phyloP scores from a whole-genome alignment of 163 green algal species.

The Coccomyxa subellipsoidea region DNA sequence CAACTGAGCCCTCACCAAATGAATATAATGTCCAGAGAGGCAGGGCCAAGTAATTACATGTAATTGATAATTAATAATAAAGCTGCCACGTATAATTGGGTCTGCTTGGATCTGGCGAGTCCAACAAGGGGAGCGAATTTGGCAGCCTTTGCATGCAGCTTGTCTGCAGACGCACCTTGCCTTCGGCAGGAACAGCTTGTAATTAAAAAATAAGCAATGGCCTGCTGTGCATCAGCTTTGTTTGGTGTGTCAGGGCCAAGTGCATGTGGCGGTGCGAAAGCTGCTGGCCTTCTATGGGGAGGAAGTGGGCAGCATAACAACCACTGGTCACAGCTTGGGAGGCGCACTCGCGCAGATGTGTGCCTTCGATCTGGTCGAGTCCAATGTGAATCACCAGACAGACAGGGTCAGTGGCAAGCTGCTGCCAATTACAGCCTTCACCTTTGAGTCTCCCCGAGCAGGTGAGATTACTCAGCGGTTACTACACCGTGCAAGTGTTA shows the following conservation, averaged over 20 bases:
- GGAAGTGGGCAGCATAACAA: slow-evolving; percentile 20
- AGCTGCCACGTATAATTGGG: no score
- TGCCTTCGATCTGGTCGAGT: slow-evolving; percentile 31
- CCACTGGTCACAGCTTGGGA: slow-evolving; percentile 46
- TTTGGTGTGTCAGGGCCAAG: neutral
- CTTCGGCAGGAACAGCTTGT: no score
- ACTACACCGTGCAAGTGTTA: no score
- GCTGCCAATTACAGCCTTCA: neutral
- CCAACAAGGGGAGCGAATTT: no score
- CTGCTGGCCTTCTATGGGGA: slow-evolving; percentile 7
- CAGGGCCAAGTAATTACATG: no score
- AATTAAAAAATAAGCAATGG: no score
- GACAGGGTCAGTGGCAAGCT: neutral
- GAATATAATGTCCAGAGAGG: no score
- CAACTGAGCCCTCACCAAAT: no score
- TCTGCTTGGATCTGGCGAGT: no score
- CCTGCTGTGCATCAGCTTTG: neutral
- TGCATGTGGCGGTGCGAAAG: slow-evolving; percentile 16
- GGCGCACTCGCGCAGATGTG: slow-evolving; percentile 42
- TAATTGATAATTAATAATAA: no score
- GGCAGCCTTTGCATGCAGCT: no score
- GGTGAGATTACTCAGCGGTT: slow-evolving; percentile 2
- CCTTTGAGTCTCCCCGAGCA: slow-evolving; percentile 1
- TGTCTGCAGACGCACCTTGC: no score
- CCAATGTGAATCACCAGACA: neutral